Evolutionary conservation across 108 stramenopile species (phyloP).

Genomic region (Skeletonema menzelii): DNA sequence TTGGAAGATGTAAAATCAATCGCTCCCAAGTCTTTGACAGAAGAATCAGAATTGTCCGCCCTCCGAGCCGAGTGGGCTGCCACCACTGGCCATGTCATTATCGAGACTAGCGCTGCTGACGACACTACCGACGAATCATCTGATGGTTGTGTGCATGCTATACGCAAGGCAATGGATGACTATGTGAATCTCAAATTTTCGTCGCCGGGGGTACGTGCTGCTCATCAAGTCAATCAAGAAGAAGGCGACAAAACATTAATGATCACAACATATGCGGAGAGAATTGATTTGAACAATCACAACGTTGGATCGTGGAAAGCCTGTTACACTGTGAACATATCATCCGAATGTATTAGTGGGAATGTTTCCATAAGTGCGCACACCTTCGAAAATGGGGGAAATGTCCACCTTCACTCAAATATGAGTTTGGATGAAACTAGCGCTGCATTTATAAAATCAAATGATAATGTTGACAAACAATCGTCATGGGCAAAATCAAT

Average conservation of each 20-base stretch:
- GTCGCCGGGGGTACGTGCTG: constrained; percentile 20
- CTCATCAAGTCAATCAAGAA: constrained; percentile 17
- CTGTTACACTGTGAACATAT: constrained; percentile 36
- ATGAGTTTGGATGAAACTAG: constrained; percentile 25
- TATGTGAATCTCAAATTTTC: constrained; percentile 21
- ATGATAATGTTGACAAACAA: constrained; percentile 36
- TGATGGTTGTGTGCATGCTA: constrained; percentile 4
- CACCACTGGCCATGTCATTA: constrained; percentile 12
- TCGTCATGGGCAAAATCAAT: constrained; percentile 45
- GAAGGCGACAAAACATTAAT: neutral
- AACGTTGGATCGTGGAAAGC: constrained; percentile 56
- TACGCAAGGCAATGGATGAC: constrained; percentile 26
- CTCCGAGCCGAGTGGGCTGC: constrained; percentile 30
- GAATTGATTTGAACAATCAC: constrained; percentile 51
- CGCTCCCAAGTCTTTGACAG: constrained; percentile 8
- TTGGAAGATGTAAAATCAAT: constrained; percentile 36
- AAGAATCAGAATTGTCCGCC: constrained; percentile 2
- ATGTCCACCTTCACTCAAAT: constrained; percentile 54
- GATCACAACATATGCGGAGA: constrained; percentile 51
- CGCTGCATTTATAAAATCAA: constrained; percentile 35
- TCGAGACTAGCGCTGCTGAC: constrained; percentile 3
- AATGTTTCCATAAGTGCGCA: constrained; percentile 43
- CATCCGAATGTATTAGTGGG: constrained; percentile 28
- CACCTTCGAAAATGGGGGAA: constrained; percentile 58
- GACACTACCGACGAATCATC: neutral